phyloP scores from a whole-genome alignment of 179 eudicot species.

The Dionaea muscipula region DNA sequence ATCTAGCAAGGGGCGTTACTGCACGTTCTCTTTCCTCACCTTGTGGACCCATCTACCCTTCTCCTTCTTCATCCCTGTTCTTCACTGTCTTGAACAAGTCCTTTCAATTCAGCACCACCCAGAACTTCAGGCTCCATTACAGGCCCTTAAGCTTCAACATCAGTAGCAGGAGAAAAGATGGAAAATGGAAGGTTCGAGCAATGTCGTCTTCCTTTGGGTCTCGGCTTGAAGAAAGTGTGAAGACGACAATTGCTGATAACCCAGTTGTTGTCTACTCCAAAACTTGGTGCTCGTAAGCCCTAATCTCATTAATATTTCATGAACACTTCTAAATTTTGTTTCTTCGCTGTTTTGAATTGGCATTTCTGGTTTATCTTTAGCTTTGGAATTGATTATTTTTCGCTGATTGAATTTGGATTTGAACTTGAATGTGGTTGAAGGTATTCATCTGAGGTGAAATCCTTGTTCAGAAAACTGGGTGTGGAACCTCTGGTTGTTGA shows the following conservation, averaged over 20 bases:
- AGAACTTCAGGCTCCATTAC: background rate
- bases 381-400: background rate
- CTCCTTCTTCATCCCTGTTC: slow-evolving; percentile 4
- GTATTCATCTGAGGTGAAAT: slow-evolving; percentile 86
- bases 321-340: background rate
- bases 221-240: slow-evolving; percentile 58
- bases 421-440: slow-evolving; percentile 22
- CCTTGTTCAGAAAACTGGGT: slow-evolving; percentile 67
- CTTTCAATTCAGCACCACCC: slow-evolving; percentile 6
- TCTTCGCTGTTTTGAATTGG: slow-evolving; percentile 9
- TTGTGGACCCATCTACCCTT: slow-evolving; percentile 6
- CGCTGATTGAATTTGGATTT: too few species aligned
- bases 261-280: slow-evolving; percentile 90
- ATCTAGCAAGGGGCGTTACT: slow-evolving; percentile 13
- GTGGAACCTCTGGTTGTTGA: slow-evolving; percentile 69
- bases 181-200: slow-evolving; percentile 6
- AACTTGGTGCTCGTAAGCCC: slow-evolving; percentile 83
- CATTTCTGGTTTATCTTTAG: slow-evolving; percentile 3
- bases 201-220: slow-evolving; percentile 50
- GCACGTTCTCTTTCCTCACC: slow-evolving; percentile 10
- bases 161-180: background rate
- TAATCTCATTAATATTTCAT: background rate
- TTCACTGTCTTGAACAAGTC: background rate
- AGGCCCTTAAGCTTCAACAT: background rate
- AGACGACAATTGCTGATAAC: slow-evolving; percentile 55